Conservation (phyloP, 129 eudicot species). For the Kitagawia praeruptora region DNA sequence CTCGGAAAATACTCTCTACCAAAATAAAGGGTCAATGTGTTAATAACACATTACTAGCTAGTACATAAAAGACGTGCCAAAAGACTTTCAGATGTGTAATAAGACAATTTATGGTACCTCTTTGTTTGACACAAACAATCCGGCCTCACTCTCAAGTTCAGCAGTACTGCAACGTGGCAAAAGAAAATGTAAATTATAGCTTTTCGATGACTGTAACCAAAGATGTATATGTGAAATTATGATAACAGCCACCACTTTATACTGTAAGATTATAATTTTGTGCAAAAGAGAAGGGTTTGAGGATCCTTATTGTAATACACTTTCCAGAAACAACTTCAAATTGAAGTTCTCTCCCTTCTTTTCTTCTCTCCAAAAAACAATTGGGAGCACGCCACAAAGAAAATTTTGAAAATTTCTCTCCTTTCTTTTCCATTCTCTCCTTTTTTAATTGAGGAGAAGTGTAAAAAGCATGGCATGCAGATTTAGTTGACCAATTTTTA, state of each 20-base stretch:
- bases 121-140: conserved; percentile 61
- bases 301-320: background rate
- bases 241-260: background rate
- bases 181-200: background rate
- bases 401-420: background rate
- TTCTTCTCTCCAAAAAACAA: background rate
- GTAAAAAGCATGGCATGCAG: background rate
- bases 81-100: background rate
- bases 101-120: conserved; percentile 1
- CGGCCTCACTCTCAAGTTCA: conserved; percentile 91
- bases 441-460: background rate
- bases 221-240: background rate
- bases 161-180: conserved; percentile 49
- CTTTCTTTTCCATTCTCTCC: background rate
- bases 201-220: background rate
- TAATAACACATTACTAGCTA: background rate
- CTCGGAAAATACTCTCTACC: conserved; percentile 76
- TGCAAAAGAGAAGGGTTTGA: background rate
- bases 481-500: background rate
- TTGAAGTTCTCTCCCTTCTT: background rate
- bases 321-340: background rate
- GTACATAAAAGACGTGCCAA: background rate
- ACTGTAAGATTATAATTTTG: background rate
- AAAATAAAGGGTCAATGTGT: background rate
- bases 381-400: background rate